These are phyloP conservation scores for Paulownia fortunei DNA, from an alignment of 257 asterid genomes.

Conservation along the genomic window DNA sequence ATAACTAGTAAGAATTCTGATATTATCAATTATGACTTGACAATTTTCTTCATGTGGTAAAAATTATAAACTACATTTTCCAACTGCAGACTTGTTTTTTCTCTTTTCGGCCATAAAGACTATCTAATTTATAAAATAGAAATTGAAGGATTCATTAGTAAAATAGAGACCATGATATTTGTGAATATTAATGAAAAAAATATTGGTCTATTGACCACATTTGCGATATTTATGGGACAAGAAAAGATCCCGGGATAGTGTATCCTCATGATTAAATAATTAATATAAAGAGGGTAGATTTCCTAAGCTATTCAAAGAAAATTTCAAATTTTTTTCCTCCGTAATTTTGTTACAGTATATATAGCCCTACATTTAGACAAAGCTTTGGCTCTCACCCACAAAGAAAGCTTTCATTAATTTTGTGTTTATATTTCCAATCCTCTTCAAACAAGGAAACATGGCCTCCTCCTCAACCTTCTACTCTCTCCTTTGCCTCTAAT, in stretches of 20 bases:
- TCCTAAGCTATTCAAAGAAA: neutral
- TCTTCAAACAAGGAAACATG: neutral
- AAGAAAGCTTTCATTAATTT: neutral
- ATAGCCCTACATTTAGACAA: neutral
- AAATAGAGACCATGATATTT: no score
- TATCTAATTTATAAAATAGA: no score
- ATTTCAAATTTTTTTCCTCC: neutral
- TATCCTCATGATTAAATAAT: no score
- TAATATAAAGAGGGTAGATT: neutral
- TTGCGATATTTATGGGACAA: no score
- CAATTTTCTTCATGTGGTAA: no score
- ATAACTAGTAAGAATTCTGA: no score
- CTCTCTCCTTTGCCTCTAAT: conserved; percentile 24
- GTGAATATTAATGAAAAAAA: no score
- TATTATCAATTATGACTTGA: no score
- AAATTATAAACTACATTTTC: no score
- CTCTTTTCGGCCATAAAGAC: neutral
- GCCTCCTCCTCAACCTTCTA: conserved; percentile 2
- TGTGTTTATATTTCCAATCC: neutral
- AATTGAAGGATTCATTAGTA: no score
- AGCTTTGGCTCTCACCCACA: neutral
- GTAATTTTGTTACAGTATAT: neutral
- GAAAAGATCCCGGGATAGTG: no score
- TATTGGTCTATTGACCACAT: no score
- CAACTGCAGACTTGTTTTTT: neutral